Conservation (phyloP, 768 basidiomycete genomes). For the Pisolithus marmoratus region DNA sequence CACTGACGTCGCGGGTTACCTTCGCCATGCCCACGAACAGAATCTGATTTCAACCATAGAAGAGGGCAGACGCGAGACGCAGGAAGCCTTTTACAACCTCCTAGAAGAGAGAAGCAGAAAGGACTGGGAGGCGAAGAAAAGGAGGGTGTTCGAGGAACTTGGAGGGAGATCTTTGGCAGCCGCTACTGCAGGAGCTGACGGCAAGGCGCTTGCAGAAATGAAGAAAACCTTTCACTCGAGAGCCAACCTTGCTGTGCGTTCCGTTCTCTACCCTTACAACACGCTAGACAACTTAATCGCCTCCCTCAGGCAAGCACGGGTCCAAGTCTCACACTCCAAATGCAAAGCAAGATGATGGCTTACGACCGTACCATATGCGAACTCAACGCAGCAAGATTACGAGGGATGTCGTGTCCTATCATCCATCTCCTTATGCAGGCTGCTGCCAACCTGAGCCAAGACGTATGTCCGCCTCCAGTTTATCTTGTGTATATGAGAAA, state of each 20-base stretch:
- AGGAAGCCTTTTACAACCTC: conserved; percentile 77
- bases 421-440: conserved; percentile 68
- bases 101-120: conserved; percentile 68
- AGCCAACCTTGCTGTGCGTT: conserved; percentile 47
- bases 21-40: conserved; percentile 93
- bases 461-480: conserved; percentile 33
- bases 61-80: conserved; percentile 79
- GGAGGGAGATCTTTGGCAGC: conserved; percentile 51
- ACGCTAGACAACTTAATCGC: conserved; percentile 3
- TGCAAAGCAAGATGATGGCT: conserved; percentile 94
- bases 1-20: conserved; percentile 89
- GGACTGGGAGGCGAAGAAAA: conserved; percentile 91
- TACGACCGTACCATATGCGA: conserved; percentile 82
- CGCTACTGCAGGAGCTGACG: conserved; percentile 33
- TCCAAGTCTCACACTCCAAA: conserved; percentile 63
- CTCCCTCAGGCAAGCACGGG: conserved; percentile 35
- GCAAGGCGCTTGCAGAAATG: conserved; percentile 49
- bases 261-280: not conserved
- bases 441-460: conserved; percentile 50
- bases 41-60: conserved; percentile 93
- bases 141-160: conserved; percentile 83
- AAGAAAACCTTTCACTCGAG: conserved; percentile 60
- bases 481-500: not conserved
- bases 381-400: conserved; percentile 68
- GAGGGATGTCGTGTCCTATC: conserved; percentile 70